Percentiles rank a stretch among this genome's conserved stretches.
These are phyloP conservation scores for rapeseed (Brassica napus) DNA, from an alignment of 345 rosid species.

Conservation along the genomic window DNA sequence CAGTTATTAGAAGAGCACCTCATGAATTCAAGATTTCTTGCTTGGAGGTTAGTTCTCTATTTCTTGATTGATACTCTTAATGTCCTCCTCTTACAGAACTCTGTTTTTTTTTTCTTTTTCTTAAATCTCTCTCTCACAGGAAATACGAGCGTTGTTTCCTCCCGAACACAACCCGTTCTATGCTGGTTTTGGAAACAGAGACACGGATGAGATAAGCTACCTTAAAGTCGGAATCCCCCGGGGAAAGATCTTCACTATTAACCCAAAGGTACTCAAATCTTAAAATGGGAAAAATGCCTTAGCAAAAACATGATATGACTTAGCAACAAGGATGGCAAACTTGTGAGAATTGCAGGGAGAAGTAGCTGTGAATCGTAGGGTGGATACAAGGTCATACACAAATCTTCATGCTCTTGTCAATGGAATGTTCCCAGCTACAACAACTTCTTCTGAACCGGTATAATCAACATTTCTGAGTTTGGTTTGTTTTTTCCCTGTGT, in stretches of 20 bases:
- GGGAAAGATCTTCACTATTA: slow-evolving; percentile 91
- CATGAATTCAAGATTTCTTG: slow-evolving; percentile 98
- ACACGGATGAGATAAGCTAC: slow-evolving; percentile 97
- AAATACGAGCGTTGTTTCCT: slow-evolving; percentile 85
- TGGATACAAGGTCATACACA: slow-evolving; percentile 79
- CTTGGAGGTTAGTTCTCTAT: slow-evolving; percentile 67
- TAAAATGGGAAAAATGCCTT: background rate
- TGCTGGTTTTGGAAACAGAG: slow-evolving; percentile 98
- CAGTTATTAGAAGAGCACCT: slow-evolving; percentile 98
- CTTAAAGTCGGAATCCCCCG: slow-evolving; percentile 94
- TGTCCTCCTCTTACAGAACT: background rate
- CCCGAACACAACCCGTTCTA: slow-evolving; percentile 87
- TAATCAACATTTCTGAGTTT: background rate
- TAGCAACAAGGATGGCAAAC: background rate
- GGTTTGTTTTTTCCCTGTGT: background rate
- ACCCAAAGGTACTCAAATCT: slow-evolving; percentile 71
- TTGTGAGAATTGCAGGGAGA: slow-evolving; percentile 66
- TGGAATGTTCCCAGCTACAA: slow-evolving; percentile 78
- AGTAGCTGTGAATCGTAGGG: slow-evolving; percentile 75
- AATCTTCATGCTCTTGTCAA: slow-evolving; percentile 84
- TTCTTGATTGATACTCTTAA: slow-evolving; percentile 11
- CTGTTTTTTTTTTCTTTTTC: background rate
- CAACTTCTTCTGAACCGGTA: slow-evolving; percentile 74
- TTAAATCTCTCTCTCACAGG: slow-evolving; percentile 45
- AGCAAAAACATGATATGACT: background rate